Evolutionary conservation across 2,329 filamentous ascomycete species (phyloP), one percentile per base, ranked within the genome.

Genomic region (Arthrobotrys megalospora): DNA sequence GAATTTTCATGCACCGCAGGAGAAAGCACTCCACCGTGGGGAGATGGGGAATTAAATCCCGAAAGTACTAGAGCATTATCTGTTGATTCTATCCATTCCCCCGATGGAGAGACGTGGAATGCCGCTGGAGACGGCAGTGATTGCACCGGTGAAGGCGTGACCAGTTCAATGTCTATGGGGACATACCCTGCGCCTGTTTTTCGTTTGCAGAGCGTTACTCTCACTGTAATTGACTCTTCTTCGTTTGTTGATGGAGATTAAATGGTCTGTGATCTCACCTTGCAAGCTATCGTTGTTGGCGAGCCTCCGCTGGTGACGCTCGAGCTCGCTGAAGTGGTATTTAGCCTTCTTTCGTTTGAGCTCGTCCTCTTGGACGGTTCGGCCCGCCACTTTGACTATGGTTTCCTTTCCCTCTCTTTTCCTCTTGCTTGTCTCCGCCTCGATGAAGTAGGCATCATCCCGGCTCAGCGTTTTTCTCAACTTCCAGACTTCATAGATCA

Each of bases 331-430:
- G 1, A 50, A 8, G 36, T 47, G 38, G 7, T 55, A 21, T 28
- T 34, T 14, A 1, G 47, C 0, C 32, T 45, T 67, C 21, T 53
- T 67, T 32, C n/a, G 21, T 52, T 52, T 24, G 16, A 52, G 2
- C 3, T 52, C 62, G 3, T 65, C 32, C 8, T 65, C 62, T 0
- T 52, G 43, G 11, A 65, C n/a, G 28, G 52, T 12, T 32, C 28
- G 43, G 3, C 62, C 45, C 5, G 2, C 28, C 10, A 65, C 11
- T 12, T 36, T 65, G 3, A 52, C 28, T 3, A 50, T 14, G 3
- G 66, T 50, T 10, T 62, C 66, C 24, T 70, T 70, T 14, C 66
- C 66, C 14, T 70, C 53, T 10, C n/a, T 32, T 21, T 21, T 16
- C 28, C 66, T 60, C 19, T 70, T 70, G 2, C 12, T n/a, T 11